Percentiles rank a stretch among this genome's conserved stretches.
These are phyloP conservation scores for Pholiota adiposa DNA, from an alignment of 1,284 basidiomycete genomes.

Conservation along the genomic window DNA sequence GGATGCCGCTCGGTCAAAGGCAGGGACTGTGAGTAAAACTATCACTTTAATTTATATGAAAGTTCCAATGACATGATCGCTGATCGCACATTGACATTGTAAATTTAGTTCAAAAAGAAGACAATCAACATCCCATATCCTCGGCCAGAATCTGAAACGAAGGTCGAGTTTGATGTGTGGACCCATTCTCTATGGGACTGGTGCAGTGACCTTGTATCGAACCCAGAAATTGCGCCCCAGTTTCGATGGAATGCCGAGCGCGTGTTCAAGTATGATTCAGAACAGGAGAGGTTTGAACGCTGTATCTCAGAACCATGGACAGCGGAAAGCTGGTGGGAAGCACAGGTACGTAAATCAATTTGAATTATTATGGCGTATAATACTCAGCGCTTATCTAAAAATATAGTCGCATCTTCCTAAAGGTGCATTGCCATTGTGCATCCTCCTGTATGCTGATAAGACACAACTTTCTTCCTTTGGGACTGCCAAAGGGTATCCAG, in stretches of 20 bases:
- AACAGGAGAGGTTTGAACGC: no score
- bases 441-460: no score
- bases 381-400: no score
- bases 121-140: background rate
- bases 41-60: background rate
- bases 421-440: no score
- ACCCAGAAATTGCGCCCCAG: conserved; percentile 15
- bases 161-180: conserved; percentile 11
- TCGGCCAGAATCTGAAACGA: background rate
- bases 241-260: conserved; percentile 31
- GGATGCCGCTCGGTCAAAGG: conserved; percentile 10
- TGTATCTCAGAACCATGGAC: no score
- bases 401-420: no score
- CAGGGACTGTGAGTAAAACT: background rate
- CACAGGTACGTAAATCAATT: no score
- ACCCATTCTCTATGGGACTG: conserved; percentile 28
- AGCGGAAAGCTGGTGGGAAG: no score
- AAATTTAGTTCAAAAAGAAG: conserved; percentile 11
- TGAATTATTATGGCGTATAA: no score
- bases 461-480: conserved; percentile 51
- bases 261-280: conserved; percentile 34
- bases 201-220: conserved; percentile 20
- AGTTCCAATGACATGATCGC: background rate
- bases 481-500: conserved; percentile 45
- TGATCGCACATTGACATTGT: no score